Percentiles rank a stretch among this genome's conserved stretches.
Evolutionary conservation across 345 rosid species (phyloP).

Genomic region (Adansonia digitata): DNA sequence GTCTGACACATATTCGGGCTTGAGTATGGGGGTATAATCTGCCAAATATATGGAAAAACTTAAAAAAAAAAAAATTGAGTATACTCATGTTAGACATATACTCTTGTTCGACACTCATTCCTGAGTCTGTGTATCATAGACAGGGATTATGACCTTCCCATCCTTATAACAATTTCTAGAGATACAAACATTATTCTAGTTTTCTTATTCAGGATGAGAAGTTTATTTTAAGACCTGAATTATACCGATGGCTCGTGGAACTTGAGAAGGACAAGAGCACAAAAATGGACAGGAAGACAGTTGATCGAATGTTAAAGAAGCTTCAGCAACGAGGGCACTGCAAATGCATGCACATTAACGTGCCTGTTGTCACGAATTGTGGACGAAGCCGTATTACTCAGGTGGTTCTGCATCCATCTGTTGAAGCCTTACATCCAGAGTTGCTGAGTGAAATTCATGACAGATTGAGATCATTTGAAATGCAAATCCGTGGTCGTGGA

Average conservation of each 20-base stretch:
- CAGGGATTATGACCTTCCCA: conserved; percentile 8
- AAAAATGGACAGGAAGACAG: conserved; percentile 73
- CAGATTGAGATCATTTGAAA: conserved; percentile 71
- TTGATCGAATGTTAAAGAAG: conserved; percentile 63
- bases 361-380: conserved; percentile 81
- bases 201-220: conserved; percentile 58
- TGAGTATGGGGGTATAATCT: neutral
- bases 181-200: neutral
- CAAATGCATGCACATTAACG: conserved; percentile 51
- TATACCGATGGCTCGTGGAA: conserved; percentile 73
- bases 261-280: conserved; percentile 74
- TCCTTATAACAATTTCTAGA: neutral
- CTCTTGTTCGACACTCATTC: neutral
- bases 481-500: conserved; percentile 63
- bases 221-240: conserved; percentile 70
- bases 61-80: neutral
- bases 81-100: neutral
- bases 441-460: conserved; percentile 62
- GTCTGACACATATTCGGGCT: neutral
- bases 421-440: conserved; percentile 51
- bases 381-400: conserved; percentile 51
- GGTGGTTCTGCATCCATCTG: conserved; percentile 78
- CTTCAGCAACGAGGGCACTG: conserved; percentile 84
- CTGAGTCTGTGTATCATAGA: neutral
- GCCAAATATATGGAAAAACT: neutral